Evolutionary conservation across 805 yeast genomes (phyloP).

Genomic region (Candida fluviatilis): DNA sequence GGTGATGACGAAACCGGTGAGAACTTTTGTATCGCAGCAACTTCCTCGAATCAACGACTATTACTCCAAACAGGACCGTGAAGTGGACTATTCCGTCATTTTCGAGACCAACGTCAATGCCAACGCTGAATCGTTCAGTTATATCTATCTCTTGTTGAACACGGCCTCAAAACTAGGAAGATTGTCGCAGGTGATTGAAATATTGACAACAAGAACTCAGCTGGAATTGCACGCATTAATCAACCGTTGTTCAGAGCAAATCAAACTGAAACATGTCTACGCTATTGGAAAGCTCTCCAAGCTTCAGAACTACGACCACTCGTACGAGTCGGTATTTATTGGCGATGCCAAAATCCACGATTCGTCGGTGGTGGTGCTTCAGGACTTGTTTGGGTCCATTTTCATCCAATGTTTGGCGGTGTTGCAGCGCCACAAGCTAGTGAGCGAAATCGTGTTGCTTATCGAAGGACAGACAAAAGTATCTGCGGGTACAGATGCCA

Average conservation of each 20-base stretch:
- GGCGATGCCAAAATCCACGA: constrained; percentile 39
- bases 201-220: constrained; percentile 50
- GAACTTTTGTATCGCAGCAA: constrained; percentile 23
- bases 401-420: constrained; percentile 60
- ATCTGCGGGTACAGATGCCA: neutral
- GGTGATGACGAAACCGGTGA: constrained; percentile 26
- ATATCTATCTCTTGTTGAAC: constrained; percentile 48
- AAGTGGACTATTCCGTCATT: constrained; percentile 26
- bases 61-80: constrained; percentile 12
- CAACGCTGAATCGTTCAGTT: constrained; percentile 44
- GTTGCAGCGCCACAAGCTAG: constrained; percentile 65
- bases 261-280: constrained; percentile 50
- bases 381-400: constrained; percentile 68
- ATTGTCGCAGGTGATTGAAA: constrained; percentile 53
- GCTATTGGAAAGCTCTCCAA: constrained; percentile 26
- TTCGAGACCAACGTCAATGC: constrained; percentile 26
- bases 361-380: constrained; percentile 50
- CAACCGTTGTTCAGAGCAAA: constrained; percentile 59
- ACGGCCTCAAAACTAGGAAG: constrained; percentile 59
- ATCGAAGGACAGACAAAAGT: constrained; percentile 15
- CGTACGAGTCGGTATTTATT: constrained; percentile 16
- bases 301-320: constrained; percentile 25
- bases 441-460: constrained; percentile 49
- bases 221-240: constrained; percentile 63
- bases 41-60: constrained; percentile 25